A percentile compares a stretch with the other conserved stretches of the same genome.
Evolutionary conservation across 2,329 filamentous ascomycete species (phyloP).

Genomic region (Xylaria sp.): DNA sequence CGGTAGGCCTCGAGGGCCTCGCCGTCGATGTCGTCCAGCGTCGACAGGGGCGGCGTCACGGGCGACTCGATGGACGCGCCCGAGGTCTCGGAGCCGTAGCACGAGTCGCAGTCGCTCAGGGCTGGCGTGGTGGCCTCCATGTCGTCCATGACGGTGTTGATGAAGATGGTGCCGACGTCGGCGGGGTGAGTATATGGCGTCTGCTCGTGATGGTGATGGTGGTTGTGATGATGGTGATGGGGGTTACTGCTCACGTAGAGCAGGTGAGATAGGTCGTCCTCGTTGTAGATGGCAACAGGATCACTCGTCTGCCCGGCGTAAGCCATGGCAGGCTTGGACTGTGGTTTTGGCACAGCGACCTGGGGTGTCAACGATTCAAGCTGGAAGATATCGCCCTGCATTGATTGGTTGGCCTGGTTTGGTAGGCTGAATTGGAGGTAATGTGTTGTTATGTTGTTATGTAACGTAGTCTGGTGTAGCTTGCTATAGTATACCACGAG

Average conservation of each 20-base stretch:
- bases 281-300: slow-evolving; percentile 48
- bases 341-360: slow-evolving; percentile 30
- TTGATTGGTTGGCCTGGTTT: slow-evolving; percentile 35
- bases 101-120: slow-evolving; percentile 47
- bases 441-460: not conserved
- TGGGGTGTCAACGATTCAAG: slow-evolving; percentile 41
- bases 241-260: slow-evolving; percentile 43
- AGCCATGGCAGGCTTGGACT: slow-evolving; percentile 20
- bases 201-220: slow-evolving; percentile 20
- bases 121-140: slow-evolving; percentile 39
- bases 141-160: slow-evolving; percentile 42
- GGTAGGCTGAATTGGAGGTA: slow-evolving; percentile 3
- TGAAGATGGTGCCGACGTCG: slow-evolving; percentile 41
- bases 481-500: slow-evolving; percentile 2
- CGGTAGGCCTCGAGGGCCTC: slow-evolving; percentile 31
- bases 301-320: slow-evolving; percentile 16
- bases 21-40: slow-evolving; percentile 2
- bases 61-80: slow-evolving; percentile 34
- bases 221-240: slow-evolving; percentile 38
- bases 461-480: slow-evolving; percentile 16
- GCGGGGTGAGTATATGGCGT: slow-evolving; percentile 28
- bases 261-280: slow-evolving; percentile 49
- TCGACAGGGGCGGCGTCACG: slow-evolving; percentile 31
- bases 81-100: slow-evolving; percentile 36
- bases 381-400: slow-evolving; percentile 49